Base-by-base conservation (phyloP, 2,329 filamentous ascomycete species). In the Fusarium proliferatum region DNA sequence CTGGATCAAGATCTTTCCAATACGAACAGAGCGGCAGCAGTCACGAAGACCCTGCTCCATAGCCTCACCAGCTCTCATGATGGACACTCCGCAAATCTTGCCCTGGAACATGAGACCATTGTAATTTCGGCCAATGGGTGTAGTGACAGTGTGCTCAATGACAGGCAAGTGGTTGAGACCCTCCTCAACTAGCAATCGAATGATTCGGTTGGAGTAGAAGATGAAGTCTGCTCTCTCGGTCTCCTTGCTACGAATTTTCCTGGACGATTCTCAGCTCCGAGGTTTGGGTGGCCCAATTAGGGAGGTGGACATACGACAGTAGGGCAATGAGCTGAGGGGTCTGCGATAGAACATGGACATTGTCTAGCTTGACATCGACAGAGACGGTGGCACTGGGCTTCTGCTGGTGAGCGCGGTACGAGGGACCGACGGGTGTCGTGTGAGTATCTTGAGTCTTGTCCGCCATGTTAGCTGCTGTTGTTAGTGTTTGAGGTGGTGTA, bases 151-250 rank as follows among this genome's bases (percentile, higher is more conserved):
- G 79, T 97, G 94, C 80, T 94, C 92, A 59, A 97, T 91, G 23
- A 97, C 94, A 3, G 96, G 96, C 46, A 99, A 89, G 82, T 99
- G 96, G 83, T 99, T 99, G 61, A 99, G 88, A 8, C 96, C 96
- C 84, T 99, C 96, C 84, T 99, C 96, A 45, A 99, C 96, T 11
- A 99, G 89, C 46, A 99, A 88, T 38, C 96, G 94, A 82, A 98
- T 98, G 82, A 99, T 98, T 68, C 96, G 91, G 85, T 99, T 99
- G 48, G 95, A 97, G 86, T 98, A 97, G 85, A 99, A 99, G 81
- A 99, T 98, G 82, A 99, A 99, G 83, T 99, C 96, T 71, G 95
- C 96, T 67, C 96, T 93, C 64, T 92, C 90, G 10, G 96, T 99
- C 76, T 92, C 89, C 82, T 93, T 94, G 83, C 97, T 95, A 77